Evolutionary conservation across 352 stramenopile species (phyloP), one percentile per base, ranked within the genome.

Genomic region (Phytopythium litorale): DNA sequence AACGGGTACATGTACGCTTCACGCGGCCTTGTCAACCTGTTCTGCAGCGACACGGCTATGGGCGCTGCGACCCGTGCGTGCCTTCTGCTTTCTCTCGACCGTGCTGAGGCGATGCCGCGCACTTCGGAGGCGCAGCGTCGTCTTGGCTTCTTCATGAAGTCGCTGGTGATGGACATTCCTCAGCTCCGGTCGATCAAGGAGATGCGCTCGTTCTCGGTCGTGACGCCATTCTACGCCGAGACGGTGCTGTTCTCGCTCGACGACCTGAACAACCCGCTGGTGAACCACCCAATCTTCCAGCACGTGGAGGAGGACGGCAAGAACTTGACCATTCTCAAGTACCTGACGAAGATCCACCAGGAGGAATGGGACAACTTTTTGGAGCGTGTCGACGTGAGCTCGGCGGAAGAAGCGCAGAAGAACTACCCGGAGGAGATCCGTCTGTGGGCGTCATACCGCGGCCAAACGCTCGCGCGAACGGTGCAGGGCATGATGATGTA

Each of bases 401-500:
- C 66, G 12, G 77, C 81, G 0, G 84, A 92, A 51, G 84, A 91
- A 56, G 84, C 84, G 1, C 79, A 90, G 63, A 75, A 81, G 54
- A 76, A 91, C 46, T 74, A 83, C 62, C 84, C 84, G 2, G 70
- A 88, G 40, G 84, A 92, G 54, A 88, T 94, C 45, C 81, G 83
- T 65, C 53, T 92, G 28, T 94, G 85, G 85, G 83, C 85, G 9
- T 92, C 83, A 43, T 92, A 89, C 70, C 83, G 85, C 58, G 83
- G 83, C 21, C 85, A 94, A 61, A 94, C 85, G 33, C 68, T 94
- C 23, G 76, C 81, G 16, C 81, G 85, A 62, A 92, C 85, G 1
- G 83, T 92, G 32, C 83, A 91, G 51, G 85, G 85, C 18, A 92
- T 94, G 83, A 92, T 92, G 83, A 81, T 92, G 70, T 94, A 94